A percentile compares a stretch with the other conserved stretches of the same genome.
phyloP scores from a whole-genome alignment of 306 rosid genomes.

The Leucaena leucocephala region DNA sequence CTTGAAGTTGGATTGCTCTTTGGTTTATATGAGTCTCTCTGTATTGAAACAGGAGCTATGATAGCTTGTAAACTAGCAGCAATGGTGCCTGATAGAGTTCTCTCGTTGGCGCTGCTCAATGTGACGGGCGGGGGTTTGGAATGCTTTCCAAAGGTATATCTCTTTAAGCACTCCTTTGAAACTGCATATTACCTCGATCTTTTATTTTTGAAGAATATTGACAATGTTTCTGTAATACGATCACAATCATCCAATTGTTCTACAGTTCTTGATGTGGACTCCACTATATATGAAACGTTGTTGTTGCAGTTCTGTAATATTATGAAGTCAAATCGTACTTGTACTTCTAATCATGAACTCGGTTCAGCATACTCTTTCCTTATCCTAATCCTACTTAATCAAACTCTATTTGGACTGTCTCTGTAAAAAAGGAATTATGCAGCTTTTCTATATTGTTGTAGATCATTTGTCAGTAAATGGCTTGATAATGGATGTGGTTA shows the following conservation, averaged over 20 bases:
- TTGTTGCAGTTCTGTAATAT: not conserved
- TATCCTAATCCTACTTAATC: not conserved
- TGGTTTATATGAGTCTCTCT: slow-evolving; percentile 18
- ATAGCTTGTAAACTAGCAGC: slow-evolving; percentile 90
- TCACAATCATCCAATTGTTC: not conserved
- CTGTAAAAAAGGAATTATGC: not conserved
- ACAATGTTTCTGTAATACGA: not conserved
- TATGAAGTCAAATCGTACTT: too few relatives aligned
- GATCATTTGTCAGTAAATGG: not conserved
- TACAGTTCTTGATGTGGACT: not conserved
- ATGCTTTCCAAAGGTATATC: slow-evolving; percentile 86
- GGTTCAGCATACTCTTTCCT: not conserved
- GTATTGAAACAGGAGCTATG: slow-evolving; percentile 76
- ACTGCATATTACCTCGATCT: not conserved
- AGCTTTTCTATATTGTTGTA: not conserved
- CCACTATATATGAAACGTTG: not conserved
- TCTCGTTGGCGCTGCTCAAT: slow-evolving; percentile 89
- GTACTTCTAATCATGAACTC: not conserved
- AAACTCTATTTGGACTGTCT: not conserved
- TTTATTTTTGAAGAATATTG: slow-evolving; percentile 15
- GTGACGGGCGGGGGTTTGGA: slow-evolving; percentile 90
- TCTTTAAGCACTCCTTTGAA: not conserved
- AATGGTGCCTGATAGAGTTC: slow-evolving; percentile 76
- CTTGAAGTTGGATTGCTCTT: not conserved
- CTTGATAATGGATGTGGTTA: not conserved